Evolutionary conservation across 2,329 filamentous ascomycete genomes (phyloP).

Genomic region (Epichloe gansuensis): DNA sequence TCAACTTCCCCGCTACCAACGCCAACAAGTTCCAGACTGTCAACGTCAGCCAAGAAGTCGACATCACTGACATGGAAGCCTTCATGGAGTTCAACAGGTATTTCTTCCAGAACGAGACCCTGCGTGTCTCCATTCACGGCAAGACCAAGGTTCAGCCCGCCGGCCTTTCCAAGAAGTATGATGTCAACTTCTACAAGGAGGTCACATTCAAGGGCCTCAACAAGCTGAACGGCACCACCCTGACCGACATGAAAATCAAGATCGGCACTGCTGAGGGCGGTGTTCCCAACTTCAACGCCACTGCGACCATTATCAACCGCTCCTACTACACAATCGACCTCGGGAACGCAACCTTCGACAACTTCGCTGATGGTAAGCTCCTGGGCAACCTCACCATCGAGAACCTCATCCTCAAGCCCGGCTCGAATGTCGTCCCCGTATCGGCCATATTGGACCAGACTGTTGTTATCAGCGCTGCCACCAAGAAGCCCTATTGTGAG

Average conservation of each 20-base stretch:
- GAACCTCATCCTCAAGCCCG: conserved; percentile 45
- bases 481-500: conserved; percentile 37
- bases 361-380: conserved; percentile 35
- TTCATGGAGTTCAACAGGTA: conserved; percentile 43
- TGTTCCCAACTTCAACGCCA: conserved; percentile 46
- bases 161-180: conserved; percentile 34
- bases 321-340: conserved; percentile 52
- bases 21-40: conserved; percentile 35
- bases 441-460: conserved; percentile 39
- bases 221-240: conserved; percentile 40
- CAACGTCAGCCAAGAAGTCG: conserved; percentile 36
- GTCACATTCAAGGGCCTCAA: conserved; percentile 38
- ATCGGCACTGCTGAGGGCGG: conserved; percentile 2
- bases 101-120: conserved; percentile 36
- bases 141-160: conserved; percentile 37
- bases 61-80: conserved; percentile 32
- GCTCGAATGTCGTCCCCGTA: conserved; percentile 42
- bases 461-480: conserved; percentile 27
- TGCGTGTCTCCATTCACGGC: conserved; percentile 39
- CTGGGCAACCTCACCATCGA: conserved; percentile 46
- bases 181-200: conserved; percentile 43
- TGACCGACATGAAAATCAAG: conserved; percentile 21
- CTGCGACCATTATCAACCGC: conserved; percentile 48
- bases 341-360: conserved; percentile 51
- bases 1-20: conserved; percentile 40